These are phyloP conservation scores for Oenanthe sinensis DNA, from an alignment of 129 eudicot genomes.

Conservation along the genomic window DNA sequence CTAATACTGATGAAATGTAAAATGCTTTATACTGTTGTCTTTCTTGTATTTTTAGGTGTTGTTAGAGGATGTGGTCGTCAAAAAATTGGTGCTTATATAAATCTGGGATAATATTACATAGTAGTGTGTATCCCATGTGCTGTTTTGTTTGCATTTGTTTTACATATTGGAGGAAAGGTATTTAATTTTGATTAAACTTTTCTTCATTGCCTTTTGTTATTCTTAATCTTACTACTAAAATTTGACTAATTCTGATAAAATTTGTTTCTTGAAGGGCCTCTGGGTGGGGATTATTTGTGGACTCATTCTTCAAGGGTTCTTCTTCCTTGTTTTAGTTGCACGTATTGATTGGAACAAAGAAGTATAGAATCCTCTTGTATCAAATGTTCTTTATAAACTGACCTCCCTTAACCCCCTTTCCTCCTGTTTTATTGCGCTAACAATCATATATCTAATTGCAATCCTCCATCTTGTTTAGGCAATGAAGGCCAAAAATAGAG, in stretches of 20 bases:
- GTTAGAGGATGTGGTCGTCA: slow-evolving; percentile 90
- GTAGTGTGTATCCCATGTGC: slow-evolving; percentile 82
- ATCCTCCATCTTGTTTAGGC: slow-evolving; percentile 31
- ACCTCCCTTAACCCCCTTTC: background rate
- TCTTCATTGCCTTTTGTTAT: background rate
- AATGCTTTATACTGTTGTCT: background rate
- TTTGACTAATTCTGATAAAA: too few relatives aligned
- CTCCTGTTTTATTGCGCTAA: background rate
- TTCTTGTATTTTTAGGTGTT: slow-evolving; percentile 19
- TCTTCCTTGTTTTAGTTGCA: slow-evolving; percentile 27
- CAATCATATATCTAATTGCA: background rate
- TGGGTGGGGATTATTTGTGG: slow-evolving; percentile 77
- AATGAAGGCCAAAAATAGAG: slow-evolving; percentile 61
- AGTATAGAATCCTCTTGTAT: slow-evolving; percentile 25
- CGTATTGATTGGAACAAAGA: slow-evolving; percentile 54
- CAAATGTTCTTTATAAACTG: background rate
- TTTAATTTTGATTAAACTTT: background rate
- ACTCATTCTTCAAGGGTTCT: slow-evolving; percentile 45
- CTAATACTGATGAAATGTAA: too few relatives aligned
- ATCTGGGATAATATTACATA: slow-evolving; percentile 74
- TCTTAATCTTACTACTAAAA: background rate
- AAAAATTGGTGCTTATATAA: slow-evolving; percentile 65
- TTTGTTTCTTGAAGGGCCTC: slow-evolving; percentile 41
- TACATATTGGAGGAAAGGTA: slow-evolving; percentile 82
- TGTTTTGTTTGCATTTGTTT: slow-evolving; percentile 46